A percentile compares a stretch with the other conserved stretches of the same genome.
Evolutionary conservation across 2,329 filamentous ascomycete species (phyloP).

Genomic region (Talaromyces albobiverticillius): DNA sequence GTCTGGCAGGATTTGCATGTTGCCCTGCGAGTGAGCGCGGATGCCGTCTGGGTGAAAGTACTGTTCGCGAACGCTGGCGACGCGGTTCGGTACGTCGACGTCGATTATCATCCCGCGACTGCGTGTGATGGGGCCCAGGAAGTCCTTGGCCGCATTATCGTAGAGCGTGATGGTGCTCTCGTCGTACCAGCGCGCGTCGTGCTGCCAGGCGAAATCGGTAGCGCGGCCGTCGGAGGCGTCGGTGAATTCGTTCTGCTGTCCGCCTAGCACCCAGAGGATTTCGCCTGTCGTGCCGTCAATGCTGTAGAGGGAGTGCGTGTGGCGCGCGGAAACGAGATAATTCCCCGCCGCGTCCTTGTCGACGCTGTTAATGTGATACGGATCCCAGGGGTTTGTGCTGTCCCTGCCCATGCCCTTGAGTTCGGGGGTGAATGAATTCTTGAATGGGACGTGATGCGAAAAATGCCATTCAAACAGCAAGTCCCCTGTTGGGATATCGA

Average conservation of each 20-base stretch:
- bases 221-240: constrained; percentile 6
- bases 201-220: constrained; percentile 12
- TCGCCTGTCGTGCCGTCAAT: constrained; percentile 49
- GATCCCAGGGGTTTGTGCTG: constrained; percentile 44
- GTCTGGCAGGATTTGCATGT: constrained; percentile 37
- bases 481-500: constrained; percentile 44
- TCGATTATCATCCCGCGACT: constrained; percentile 45
- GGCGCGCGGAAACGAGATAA: constrained; percentile 54
- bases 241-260: constrained; percentile 8
- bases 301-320: constrained; percentile 46
- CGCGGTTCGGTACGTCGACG: constrained; percentile 37
- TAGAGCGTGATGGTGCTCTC: constrained; percentile 32
- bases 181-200: constrained; percentile 20
- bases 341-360: constrained; percentile 52
- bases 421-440: constrained; percentile 18
- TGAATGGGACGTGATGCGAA: constrained; percentile 41
- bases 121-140: constrained; percentile 20
- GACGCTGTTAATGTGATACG: constrained; percentile 56
- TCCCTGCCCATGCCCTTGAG: constrained; percentile 19
- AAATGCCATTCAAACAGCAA: constrained; percentile 49
- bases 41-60: constrained; percentile 40
- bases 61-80: constrained; percentile 36
- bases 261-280: constrained; percentile 55
- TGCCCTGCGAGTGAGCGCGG: constrained; percentile 40
- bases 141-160: constrained; percentile 33